A percentile compares a stretch with the other conserved stretches of the same genome.
Conservation (phyloP, 495 filamentous ascomycete species). For the Penicillium pancosmium region DNA sequence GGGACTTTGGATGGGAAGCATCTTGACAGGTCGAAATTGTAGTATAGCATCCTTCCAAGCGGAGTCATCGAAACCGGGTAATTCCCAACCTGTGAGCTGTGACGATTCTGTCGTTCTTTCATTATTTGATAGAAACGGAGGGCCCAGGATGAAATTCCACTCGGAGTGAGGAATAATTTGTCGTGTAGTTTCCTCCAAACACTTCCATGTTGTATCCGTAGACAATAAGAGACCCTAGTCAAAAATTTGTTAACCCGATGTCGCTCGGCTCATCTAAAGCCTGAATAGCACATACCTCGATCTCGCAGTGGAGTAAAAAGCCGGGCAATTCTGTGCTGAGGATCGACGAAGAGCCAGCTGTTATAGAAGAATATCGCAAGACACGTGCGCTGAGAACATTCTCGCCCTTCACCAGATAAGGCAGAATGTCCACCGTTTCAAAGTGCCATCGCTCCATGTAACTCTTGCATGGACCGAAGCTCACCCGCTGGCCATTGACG, state of each 20-base stretch:
- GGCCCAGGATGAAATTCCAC: constrained; percentile 31
- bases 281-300: constrained; percentile 5
- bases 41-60: constrained; percentile 19
- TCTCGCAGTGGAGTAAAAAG: constrained; percentile 21
- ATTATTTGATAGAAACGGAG: constrained; percentile 29
- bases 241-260: not conserved
- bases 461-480: constrained; percentile 32
- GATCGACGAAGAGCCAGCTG: constrained; percentile 25
- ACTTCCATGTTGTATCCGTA: constrained; percentile 24
- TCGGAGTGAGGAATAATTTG: constrained; percentile 19
- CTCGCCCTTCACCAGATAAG: constrained; percentile 15
- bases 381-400: constrained; percentile 30
- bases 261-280: not conserved
- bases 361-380: constrained; percentile 24
- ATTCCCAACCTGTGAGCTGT: constrained; percentile 18
- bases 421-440: constrained; percentile 30
- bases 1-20: constrained; percentile 28
- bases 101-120: constrained; percentile 18
- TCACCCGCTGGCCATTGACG: constrained; percentile 26
- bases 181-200: constrained; percentile 16
- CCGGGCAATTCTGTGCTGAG: constrained; percentile 25
- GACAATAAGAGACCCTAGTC: constrained; percentile 15
- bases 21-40: constrained; percentile 20
- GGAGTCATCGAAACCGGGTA: constrained; percentile 22
- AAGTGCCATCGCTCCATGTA: constrained; percentile 30